These are phyloP conservation scores for Peribolospora baueri DNA, from an alignment of 768 basidiomycete species.

Conservation along the genomic window DNA sequence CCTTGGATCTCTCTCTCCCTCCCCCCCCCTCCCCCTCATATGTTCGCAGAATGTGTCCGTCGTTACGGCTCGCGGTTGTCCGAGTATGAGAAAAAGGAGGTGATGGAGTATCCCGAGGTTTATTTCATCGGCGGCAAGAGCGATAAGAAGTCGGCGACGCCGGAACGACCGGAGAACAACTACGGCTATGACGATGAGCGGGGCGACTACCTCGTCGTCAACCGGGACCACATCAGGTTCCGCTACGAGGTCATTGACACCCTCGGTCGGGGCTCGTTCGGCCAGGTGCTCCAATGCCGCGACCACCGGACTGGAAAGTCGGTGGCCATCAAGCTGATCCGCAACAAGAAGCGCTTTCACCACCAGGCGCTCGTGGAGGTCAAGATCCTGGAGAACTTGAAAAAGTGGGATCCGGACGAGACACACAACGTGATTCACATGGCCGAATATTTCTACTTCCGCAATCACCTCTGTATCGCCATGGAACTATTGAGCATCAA, in stretches of 20 bases:
- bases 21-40: not conserved
- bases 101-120: conserved; percentile 59
- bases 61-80: conserved; percentile 40
- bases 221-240: conserved; percentile 78
- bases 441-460: conserved; percentile 96
- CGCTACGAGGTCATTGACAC: conserved; percentile 87
- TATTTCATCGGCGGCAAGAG: conserved; percentile 59
- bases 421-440: conserved; percentile 94
- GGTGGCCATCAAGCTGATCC: conserved; percentile 97
- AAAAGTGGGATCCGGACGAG: conserved; percentile 96
- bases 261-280: conserved; percentile 93
- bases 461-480: conserved; percentile 89
- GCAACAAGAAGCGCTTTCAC: conserved; percentile 97
- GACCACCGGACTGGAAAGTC: conserved; percentile 86
- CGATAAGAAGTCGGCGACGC: conserved; percentile 57
- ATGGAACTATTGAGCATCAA: conserved; percentile 97
- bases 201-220: conserved; percentile 79
- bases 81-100: conserved; percentile 70
- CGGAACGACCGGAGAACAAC: conserved; percentile 55
- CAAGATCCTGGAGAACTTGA: conserved; percentile 84
- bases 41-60: conserved; percentile 17
- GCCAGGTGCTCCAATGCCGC: conserved; percentile 83
- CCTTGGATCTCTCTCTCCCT: no score
- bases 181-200: conserved; percentile 93
- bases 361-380: conserved; percentile 97